Evolutionary conservation across 306 rosid species (phyloP).

Genomic region (Trichosanthes truncata): DNA sequence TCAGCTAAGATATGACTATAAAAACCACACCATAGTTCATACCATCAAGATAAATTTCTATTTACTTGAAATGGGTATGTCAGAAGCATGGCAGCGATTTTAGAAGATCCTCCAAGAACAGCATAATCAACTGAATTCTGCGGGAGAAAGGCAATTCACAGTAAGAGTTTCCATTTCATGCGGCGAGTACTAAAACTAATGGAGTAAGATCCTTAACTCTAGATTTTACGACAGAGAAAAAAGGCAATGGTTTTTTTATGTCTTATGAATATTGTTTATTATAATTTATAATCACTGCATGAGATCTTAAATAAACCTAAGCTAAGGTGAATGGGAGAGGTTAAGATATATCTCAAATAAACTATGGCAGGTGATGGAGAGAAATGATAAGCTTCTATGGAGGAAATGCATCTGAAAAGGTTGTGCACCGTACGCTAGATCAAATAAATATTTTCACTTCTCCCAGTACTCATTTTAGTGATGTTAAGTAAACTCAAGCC

Average conservation of each 20-base stretch:
- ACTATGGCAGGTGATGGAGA: not conserved
- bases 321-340: not conserved
- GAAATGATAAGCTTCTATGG: not conserved
- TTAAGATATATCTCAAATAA: not conserved
- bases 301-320: not conserved
- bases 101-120: slow-evolving; percentile 72
- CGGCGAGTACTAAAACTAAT: not conserved
- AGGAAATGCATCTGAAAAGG: not conserved
- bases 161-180: not conserved
- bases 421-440: not conserved
- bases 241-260: not conserved
- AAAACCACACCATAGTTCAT: slow-evolving; percentile 12
- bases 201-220: not conserved
- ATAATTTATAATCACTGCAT: not conserved
- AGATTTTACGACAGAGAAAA: not conserved
- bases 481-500: not conserved
- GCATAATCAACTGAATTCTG: slow-evolving; percentile 87
- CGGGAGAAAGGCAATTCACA: not conserved
- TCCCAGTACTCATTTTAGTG: not conserved
- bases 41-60: slow-evolving; percentile 11
- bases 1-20: slow-evolving; percentile 18
- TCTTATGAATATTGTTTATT: not conserved
- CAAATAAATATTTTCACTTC: not conserved
- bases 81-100: slow-evolving; percentile 58
- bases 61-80: slow-evolving; percentile 89